Base-by-base conservation (phyloP, 192 early-diverging fungal genomes). In the Rhizoclosmatium globosum region DNA sequence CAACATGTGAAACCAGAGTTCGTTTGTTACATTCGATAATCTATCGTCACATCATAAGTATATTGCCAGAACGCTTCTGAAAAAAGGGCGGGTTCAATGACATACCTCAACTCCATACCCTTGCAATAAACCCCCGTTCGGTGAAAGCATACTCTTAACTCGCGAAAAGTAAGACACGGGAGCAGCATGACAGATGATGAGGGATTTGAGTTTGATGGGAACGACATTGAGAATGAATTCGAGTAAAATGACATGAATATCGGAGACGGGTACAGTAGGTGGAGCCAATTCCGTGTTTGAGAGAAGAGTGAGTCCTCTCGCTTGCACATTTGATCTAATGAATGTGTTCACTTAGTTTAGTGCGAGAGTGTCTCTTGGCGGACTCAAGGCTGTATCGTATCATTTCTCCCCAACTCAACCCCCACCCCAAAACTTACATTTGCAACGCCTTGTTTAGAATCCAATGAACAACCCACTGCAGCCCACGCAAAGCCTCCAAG, bases 391-490 rank as follows among this genome's bases (percentile, higher is more conserved):
- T 46, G 44, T 13, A 15, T 15, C 48, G 48, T 50, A 13, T 53
- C 6, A 53, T 13, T 7, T 53, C 17, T 7, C 17, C 17, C 9
- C 50, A 53, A 53, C 9, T 53, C 17, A 17, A 17, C 9, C 9
- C 6, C 9, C 9, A 53, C 17, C 17, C 17, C 17, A 53, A 53
- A 53, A 7, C 6, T 1, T 53, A 74, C 72, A 74, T 7, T 4
- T 74, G 7, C 3, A 74, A 59, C 19, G 72, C 72, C 53, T 71
- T 71, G 15, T 11, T 23, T 19, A 71, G 17, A 3, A 71, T 15
- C 72, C 72, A 74, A n/a, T 59, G 42, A 19, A 74, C 31, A 11
- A 42, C 72, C 72, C 72, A 74, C 59, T 74, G 72, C n/a, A 74
- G 43, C 3, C 19, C 58, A 59, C 17, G 13, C 56, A 74, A 23